Conservation (phyloP, 2,329 filamentous ascomycete genomes). For the Hawksworthiomyces lignivorus region DNA sequence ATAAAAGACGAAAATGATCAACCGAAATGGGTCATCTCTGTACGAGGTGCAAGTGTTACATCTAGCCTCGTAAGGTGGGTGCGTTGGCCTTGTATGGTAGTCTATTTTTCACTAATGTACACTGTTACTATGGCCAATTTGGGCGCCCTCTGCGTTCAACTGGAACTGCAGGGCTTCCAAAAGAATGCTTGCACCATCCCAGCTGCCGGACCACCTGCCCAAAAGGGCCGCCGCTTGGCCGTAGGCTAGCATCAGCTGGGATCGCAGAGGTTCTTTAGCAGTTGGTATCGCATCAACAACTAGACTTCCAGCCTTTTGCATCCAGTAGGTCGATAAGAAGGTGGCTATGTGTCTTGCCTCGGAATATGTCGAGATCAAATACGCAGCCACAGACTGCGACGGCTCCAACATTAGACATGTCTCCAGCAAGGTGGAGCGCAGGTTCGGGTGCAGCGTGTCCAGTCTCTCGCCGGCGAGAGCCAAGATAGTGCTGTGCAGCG, state of each 20-base stretch:
- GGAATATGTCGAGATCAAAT: not conserved
- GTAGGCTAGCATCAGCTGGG: not conserved
- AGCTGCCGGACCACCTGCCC: not conserved
- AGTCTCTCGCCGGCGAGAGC: not conserved
- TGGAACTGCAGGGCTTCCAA: not conserved
- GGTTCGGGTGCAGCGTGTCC: not conserved
- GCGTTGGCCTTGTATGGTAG: too few species aligned
- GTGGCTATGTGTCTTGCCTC: not conserved
- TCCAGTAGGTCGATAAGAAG: conserved; percentile 3
- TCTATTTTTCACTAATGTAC: too few species aligned
- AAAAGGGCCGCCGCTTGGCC: not conserved
- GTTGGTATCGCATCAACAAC: not conserved
- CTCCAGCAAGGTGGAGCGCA: not conserved
- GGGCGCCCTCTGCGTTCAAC: too few species aligned
- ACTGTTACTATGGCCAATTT: too few species aligned
- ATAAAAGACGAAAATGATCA: too few species aligned
- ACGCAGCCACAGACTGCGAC: not conserved
- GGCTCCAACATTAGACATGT: not conserved
- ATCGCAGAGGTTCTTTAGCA: not conserved
- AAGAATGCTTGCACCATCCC: not conserved
- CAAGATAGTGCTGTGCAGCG: not conserved
- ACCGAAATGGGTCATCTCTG: too few species aligned
- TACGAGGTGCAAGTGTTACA: too few species aligned
- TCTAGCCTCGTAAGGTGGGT: too few species aligned
- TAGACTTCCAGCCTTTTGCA: not conserved